phyloP scores from a whole-genome alignment of 768 basidiomycete species.

The Mycena haematopus region DNA sequence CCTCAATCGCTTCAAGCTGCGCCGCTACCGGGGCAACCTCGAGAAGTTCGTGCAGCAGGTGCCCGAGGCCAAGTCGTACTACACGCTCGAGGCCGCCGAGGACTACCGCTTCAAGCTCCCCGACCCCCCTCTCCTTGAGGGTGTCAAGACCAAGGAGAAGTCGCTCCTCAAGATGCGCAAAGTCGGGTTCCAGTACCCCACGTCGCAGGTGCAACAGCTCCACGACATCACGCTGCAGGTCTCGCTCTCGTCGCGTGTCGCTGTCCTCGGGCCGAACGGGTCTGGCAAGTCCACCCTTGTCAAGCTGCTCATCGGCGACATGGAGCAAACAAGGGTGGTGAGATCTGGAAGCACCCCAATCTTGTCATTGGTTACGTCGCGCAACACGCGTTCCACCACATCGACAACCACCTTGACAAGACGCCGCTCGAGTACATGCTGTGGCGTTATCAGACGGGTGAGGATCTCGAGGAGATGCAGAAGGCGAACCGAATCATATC shows the following conservation, averaged over 20 bases:
- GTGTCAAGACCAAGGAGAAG: constrained; percentile 99
- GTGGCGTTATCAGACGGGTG: constrained; percentile 99
- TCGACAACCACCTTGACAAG: constrained; percentile 98
- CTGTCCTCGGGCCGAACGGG: constrained; percentile 97
- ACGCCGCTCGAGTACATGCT: constrained; percentile 99
- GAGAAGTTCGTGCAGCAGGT: constrained; percentile 93
- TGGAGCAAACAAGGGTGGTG: constrained; percentile 97
- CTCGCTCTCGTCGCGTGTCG: constrained; percentile 97
- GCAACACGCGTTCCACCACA: constrained; percentile 99
- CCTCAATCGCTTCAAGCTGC: constrained; percentile 97
- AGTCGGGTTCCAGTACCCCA: constrained; percentile 96
- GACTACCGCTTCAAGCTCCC: constrained; percentile 99
- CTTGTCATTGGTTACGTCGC: constrained; percentile 99
- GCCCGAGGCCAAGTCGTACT: constrained; percentile 98
- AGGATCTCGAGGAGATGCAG: constrained; percentile 95
- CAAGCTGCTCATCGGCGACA: constrained; percentile 95
- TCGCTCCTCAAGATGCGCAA: constrained; percentile 96
- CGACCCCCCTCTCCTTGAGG: constrained; percentile 94
- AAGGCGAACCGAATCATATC: constrained; percentile 90
- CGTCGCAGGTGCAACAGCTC: constrained; percentile 84
- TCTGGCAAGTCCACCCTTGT: constrained; percentile 98
- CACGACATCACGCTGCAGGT: constrained; percentile 96
- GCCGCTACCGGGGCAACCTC: constrained; percentile 94
- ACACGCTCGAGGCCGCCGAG: constrained; percentile 92
- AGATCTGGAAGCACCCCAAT: constrained; percentile 99